Base-by-base conservation (phyloP, 208 protist genomes). In the Trypanosoma platydactyli region DNA sequence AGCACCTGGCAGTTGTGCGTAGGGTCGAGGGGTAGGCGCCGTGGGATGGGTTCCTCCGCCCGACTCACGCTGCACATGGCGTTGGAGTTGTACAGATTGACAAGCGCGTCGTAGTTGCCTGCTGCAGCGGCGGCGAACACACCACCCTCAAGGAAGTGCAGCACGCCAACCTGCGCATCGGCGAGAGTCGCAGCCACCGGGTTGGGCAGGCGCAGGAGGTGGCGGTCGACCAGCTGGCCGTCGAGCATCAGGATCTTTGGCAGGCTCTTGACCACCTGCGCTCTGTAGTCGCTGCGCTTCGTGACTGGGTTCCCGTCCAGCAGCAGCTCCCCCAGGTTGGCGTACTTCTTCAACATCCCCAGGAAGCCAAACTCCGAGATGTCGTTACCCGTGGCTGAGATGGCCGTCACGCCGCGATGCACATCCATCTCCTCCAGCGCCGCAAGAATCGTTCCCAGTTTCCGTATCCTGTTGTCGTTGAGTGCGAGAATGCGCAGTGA, bases 391-490 rank as follows among this genome's bases (percentile, higher is more conserved):
- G 65, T 68, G n/a, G 81, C 80, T 20, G 83, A 84, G 63, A 96
- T 83, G 42, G 84, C 83, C 12, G 81, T 88, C 63, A 96, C 77
- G 60, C 77, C 77, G 44, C 71, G 42, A 61, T 91, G 75, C 25
- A 94, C 75, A 50, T 85, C 80, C 33, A 73, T 76, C 12, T 80
- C 79, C 33, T 80, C 73, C 40, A 96, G 40, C 22, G 85, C 86
- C 38, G 74, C 69, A 18, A 96, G 78, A 38, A 94, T 77, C n/a
- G 72, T 44, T 38, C 73, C 75, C 24, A 89, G 49, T 42, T 86
- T 78, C 15, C 62, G 56, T 64, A 96, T 94, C 24, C 81, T 75
- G 69, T 96, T 94, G 70, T 80, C 44, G 59, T 90, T 73, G 16
- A 92, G 59, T 52, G 73, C 64, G 25, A 96, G 45, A 30, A 88